A percentile compares a stretch with the other conserved stretches of the same genome.
These are phyloP conservation scores for Syzygium syzygioides DNA, from an alignment of 441 rosid species.

Conservation along the genomic window DNA sequence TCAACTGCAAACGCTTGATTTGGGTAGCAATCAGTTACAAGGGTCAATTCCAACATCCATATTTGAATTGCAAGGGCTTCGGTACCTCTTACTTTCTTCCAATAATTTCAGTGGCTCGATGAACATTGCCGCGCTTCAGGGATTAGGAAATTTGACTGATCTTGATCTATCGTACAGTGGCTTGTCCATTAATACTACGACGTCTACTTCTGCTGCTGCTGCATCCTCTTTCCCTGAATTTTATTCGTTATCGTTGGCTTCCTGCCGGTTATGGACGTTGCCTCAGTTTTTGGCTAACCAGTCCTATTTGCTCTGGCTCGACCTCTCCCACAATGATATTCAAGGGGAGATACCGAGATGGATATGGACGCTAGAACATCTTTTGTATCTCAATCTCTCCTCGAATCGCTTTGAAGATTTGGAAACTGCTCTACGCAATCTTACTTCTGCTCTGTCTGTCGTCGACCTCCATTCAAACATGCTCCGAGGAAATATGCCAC, in stretches of 20 bases:
- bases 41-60: neutral
- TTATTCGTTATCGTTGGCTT: neutral
- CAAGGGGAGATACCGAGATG: neutral
- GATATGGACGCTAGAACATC: neutral
- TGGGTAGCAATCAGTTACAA: neutral
- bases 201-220: accelerated
- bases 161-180: neutral
- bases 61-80: neutral
- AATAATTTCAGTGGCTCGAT: neutral
- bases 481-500: too few relatives aligned
- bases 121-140: neutral
- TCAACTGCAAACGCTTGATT: neutral
- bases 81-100: neutral
- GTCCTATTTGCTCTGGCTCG: accelerated
- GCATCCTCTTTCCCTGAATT: neutral
- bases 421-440: neutral
- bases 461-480: neutral
- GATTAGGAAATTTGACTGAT: neutral
- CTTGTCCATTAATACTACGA: too few relatives aligned
- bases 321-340: neutral
- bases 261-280: accelerated
- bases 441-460: accelerated
- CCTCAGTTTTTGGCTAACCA: neutral
- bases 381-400: neutral
- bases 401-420: neutral